Evolutionary conservation across 148 eudicot genomes (phyloP), one percentile per base, ranked within the genome.

Genomic region (Cornus suecica): DNA sequence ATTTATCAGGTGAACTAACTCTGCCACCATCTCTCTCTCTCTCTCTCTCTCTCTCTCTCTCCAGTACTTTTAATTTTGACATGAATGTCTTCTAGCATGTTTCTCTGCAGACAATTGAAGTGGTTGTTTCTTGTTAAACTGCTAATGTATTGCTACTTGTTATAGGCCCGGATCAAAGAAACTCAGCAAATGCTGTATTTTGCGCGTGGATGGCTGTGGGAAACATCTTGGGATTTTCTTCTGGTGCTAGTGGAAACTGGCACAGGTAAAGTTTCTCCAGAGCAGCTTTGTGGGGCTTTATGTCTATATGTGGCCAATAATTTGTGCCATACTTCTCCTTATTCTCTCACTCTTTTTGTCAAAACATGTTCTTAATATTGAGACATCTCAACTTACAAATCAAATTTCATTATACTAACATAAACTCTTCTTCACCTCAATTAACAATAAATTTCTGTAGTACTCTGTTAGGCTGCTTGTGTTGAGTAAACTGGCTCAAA

Each of bases 161-260:
- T 77, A 26, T 79, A 94, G 99, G 99, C 70, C 99, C 99, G 66
- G 95, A 90, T 67, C 97, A 94, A 71, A 86, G 97, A 77, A 90
- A 92, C 86, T 74, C 96, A 65, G 92, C 97, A 62, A 94, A 94
- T 90, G 99, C 99, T 70, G 72, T 94, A 70, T 94, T 94, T 86
- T 92, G 96, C 77, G 81, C 94, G 32, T 92, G 99, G 99, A 94
- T 94, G 99, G 96, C 99, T 70, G 91, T 92, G 70, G 99, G 99
- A 76, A 94, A 94, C 82, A 92, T 94, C 78, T 81, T 90, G 65
- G 99, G 99, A 24, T 94, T 94, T 85, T 94, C 97, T 78, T 81
- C 97, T 81, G 99, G 97, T 67, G 90, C 99, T 80, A 88, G 92
- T 80, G 95, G 97, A 75, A 75, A 89, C 68, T 92, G 99, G 99